A percentile compares a stretch with the other conserved stretches of the same genome.
These are phyloP conservation scores for Panaeolus cyanescens DNA, from an alignment of 768 basidiomycete species.

Conservation along the genomic window DNA sequence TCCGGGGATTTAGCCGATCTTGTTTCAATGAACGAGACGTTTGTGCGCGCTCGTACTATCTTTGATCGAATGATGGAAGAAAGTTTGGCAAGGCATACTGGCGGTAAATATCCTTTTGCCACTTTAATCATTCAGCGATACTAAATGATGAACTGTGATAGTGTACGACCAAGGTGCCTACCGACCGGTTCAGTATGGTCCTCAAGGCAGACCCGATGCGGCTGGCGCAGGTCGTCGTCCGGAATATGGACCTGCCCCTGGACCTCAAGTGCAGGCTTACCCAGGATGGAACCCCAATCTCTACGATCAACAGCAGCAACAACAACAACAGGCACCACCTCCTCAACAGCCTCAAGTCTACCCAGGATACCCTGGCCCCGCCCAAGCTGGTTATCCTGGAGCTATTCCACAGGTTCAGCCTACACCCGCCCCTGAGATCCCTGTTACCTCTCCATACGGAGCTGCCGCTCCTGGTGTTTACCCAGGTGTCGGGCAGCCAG, in stretches of 20 bases:
- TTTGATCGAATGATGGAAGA: slow-evolving; percentile 96
- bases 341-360: slow-evolving; percentile 29
- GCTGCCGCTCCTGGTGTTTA: slow-evolving; percentile 23
- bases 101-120: slow-evolving; percentile 39
- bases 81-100: slow-evolving; percentile 73
- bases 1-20: slow-evolving; percentile 68
- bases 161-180: slow-evolving; percentile 51
- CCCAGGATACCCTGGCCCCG: slow-evolving; percentile 13
- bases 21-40: slow-evolving; percentile 93
- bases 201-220: slow-evolving; percentile 23
- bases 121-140: neutral
- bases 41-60: slow-evolving; percentile 83
- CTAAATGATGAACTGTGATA: slow-evolving; percentile 23
- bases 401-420: slow-evolving; percentile 12
- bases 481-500: slow-evolving; percentile 27
- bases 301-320: slow-evolving; percentile 38
- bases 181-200: slow-evolving; percentile 6
- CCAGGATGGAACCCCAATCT: slow-evolving; percentile 48
- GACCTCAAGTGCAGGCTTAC: slow-evolving; percentile 36
- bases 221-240: slow-evolving; percentile 29
- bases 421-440: slow-evolving; percentile 2
- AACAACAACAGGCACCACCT: neutral
- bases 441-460: too few relatives aligned
- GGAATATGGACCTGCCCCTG: slow-evolving; percentile 15
- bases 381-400: slow-evolving; percentile 11